Base-by-base conservation (phyloP, 2,329 filamentous ascomycete species). In the Septoria linicola region DNA sequence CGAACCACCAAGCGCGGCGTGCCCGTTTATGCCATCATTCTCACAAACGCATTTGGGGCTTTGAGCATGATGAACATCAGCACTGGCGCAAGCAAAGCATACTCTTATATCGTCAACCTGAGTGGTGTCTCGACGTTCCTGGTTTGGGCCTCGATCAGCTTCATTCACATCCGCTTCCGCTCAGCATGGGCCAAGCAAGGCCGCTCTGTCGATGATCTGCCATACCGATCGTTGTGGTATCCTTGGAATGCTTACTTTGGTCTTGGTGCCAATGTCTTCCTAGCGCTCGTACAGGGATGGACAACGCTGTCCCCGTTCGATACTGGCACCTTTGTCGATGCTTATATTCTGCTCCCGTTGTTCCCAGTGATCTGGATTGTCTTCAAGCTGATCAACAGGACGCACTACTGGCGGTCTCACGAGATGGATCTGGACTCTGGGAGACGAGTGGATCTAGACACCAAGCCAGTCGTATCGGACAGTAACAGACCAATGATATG, bases 11-110 rank as follows among this genome's bases (percentile, higher is more conserved):
- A 72, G 19, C 76, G 80, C 11, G 87, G 87, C 20, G 77, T 80
- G 0, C 79, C 79, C 0, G 70, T 79, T 79, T 61, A 79, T 67
- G 67, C 86, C 69, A 60, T 91, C 36, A 63, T 87, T 2, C 75
- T 89, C 41, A 85, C 87, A 11, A 89, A 89, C 57, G 71, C 82
- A 1, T 84, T 87, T 49, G 87, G 85, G 8, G 77, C 83, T 3
- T 70, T 89, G n/a, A 81, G 82, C n/a, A 81, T 88, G 78, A 86
- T 88, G 81, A 88, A 88, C 60, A 70, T 86, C 27, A 83, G 78
- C 31, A 85, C 84, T 0, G 84, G 83, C 6, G 83, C 84, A 0
- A 76, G 79, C 36, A 76, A 79, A 54, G 84, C 83, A 0, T 89
- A 87, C 65, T 68, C 67, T 5, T 87, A 87, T 68, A 86, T 89